Conservation (phyloP, 257 asterid species). For the Henckelia pumila region DNA sequence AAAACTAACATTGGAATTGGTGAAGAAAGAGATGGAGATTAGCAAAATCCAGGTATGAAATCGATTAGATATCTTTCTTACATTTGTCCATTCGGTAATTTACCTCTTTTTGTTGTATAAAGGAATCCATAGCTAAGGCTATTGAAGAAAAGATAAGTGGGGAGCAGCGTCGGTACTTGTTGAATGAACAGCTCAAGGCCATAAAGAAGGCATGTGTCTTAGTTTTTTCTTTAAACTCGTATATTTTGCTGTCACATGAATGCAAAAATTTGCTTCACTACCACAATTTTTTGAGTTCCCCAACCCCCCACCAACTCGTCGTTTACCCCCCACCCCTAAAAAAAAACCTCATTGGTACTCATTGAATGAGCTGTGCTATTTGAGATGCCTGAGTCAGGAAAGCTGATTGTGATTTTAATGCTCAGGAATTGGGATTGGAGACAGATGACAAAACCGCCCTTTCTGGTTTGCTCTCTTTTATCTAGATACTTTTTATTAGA, state of each 20-base stretch:
- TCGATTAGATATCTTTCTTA: slow-evolving; percentile 11
- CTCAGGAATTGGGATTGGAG: slow-evolving; percentile 95
- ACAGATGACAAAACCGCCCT: slow-evolving; percentile 99
- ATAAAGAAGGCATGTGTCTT: slow-evolving; percentile 69
- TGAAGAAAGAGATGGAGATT: slow-evolving; percentile 99
- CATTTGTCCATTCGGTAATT: slow-evolving; percentile 7
- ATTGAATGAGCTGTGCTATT: slow-evolving; percentile 19
- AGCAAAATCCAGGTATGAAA: slow-evolving; percentile 82
- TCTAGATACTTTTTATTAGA: slow-evolving; percentile 1
- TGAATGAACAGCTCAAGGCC: slow-evolving; percentile 97
- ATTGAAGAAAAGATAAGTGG: slow-evolving; percentile 98
- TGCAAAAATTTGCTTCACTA: no score
- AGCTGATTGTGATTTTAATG: slow-evolving; percentile 25
- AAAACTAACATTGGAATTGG: slow-evolving; percentile 76
- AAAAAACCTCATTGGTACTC: no score
- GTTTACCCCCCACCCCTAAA: no score
- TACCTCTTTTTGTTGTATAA: slow-evolving; percentile 27
- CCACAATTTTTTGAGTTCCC: no score
- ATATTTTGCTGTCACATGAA: not conserved
- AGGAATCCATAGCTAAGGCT: slow-evolving; percentile 99
- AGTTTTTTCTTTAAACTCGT: not conserved
- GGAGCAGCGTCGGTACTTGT: slow-evolving; percentile 92
- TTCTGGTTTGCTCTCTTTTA: slow-evolving; percentile 54
- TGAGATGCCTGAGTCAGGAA: slow-evolving; percentile 13
- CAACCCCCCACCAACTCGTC: no score